These are phyloP conservation scores for Mucor mucedo DNA, from an alignment of 371 early-diverging fungal species.

Conservation along the genomic window DNA sequence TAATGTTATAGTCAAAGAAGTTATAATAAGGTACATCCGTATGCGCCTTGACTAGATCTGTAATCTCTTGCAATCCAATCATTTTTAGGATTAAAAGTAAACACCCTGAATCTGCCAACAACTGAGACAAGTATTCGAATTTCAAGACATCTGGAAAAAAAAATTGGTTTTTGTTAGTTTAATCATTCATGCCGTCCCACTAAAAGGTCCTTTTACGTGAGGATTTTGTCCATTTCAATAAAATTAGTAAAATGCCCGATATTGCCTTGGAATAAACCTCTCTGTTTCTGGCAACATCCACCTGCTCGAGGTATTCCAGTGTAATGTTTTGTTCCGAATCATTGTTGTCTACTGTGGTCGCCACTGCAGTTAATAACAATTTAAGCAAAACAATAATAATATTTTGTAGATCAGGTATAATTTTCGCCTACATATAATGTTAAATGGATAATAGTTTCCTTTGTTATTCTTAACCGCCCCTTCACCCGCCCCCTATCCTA, in stretches of 20 bases:
- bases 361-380: conserved; percentile 43
- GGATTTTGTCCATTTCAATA: conserved; percentile 74
- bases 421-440: conserved; percentile 32
- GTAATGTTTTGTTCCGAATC: conserved; percentile 2
- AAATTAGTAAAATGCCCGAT: conserved; percentile 67
- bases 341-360: not conserved
- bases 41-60: conserved; percentile 50
- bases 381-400: conserved; percentile 53
- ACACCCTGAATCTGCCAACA: conserved; percentile 83
- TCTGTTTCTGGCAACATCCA: conserved; percentile 60
- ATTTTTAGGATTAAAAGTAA: conserved; percentile 79
- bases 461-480: too few relatives aligned
- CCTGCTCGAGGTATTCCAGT: conserved; percentile 41
- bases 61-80: conserved; percentile 74
- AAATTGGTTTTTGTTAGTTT: not conserved
- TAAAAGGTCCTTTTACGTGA: conserved; percentile 53
- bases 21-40: conserved; percentile 66
- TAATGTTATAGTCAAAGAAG: conserved; percentile 21
- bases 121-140: conserved; percentile 77
- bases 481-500: too few relatives aligned
- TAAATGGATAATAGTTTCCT: too few relatives aligned
- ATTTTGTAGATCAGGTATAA: conserved; percentile 50
- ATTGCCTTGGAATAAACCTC: conserved; percentile 83
- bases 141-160: conserved; percentile 62
- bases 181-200: not conserved